Evolutionary conservation across 371 early-diverging fungal species (phyloP).

Genomic region (Blakeslea trispora): DNA sequence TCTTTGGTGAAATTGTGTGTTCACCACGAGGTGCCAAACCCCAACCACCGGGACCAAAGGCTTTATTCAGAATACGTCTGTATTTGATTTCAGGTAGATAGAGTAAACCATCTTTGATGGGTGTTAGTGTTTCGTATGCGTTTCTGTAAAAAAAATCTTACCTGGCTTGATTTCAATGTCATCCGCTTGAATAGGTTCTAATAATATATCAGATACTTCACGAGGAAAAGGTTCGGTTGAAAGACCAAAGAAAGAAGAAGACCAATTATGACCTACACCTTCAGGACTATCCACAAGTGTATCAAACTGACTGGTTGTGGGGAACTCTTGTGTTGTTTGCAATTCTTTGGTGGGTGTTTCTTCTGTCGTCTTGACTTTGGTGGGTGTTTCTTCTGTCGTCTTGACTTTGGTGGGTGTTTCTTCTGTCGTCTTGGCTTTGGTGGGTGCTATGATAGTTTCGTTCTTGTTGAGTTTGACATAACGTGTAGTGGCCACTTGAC

Average conservation of each 20-base stretch:
- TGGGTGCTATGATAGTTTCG: too few species aligned
- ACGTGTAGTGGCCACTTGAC: too few species aligned
- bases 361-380: background rate
- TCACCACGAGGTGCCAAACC: slow-evolving; percentile 92
- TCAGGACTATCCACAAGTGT: slow-evolving; percentile 1
- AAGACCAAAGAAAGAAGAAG: slow-evolving; percentile 74
- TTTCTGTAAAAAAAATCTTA: too few species aligned
- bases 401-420: too few species aligned
- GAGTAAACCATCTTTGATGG: slow-evolving; percentile 89
- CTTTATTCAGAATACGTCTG: slow-evolving; percentile 88
- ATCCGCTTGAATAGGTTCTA: slow-evolving; percentile 66
- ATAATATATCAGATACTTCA: slow-evolving; percentile 71
- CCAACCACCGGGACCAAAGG: slow-evolving; percentile 97
- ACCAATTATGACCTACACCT: slow-evolving; percentile 58
- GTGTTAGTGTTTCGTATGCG: too few species aligned
- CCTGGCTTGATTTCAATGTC: slow-evolving; percentile 95
- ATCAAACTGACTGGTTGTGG: slow-evolving; percentile 23
- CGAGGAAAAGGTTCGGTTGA: slow-evolving; percentile 71
- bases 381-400: background rate
- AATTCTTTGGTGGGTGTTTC: background rate
- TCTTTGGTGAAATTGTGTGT: slow-evolving; percentile 77
- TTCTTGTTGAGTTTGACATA: too few species aligned
- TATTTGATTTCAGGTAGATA: slow-evolving; percentile 97
- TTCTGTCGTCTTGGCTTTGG: too few species aligned
- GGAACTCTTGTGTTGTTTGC: slow-evolving; percentile 11